Evolutionary conservation across 2,329 filamentous ascomycete genomes (phyloP).

Genomic region (Paecilomyces sp.): DNA sequence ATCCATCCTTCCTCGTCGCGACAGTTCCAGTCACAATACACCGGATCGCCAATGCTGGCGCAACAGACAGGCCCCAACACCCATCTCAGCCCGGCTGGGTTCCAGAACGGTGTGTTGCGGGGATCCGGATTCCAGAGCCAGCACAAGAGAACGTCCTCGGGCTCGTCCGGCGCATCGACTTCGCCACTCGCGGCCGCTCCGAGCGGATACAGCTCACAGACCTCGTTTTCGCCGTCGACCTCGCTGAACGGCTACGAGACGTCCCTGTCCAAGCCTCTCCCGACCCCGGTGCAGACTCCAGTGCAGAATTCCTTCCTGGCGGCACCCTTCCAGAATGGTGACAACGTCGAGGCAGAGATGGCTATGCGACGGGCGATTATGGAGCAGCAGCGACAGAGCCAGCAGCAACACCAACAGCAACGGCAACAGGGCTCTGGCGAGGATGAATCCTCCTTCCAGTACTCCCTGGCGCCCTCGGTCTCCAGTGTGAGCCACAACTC

Average conservation of each 20-base stretch:
- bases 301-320: conserved; percentile 45
- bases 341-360: conserved; percentile 45
- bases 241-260: conserved; percentile 30
- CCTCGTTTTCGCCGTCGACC: conserved; percentile 31
- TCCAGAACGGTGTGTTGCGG: conserved; percentile 19
- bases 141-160: conserved; percentile 36
- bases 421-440: conserved; percentile 36
- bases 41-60: conserved; percentile 29
- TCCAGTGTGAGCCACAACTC: conserved; percentile 56
- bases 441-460: conserved; percentile 45
- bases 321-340: conserved; percentile 37
- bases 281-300: conserved; percentile 50
- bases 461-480: conserved; percentile 50
- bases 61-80: conserved; percentile 29
- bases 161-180: conserved; percentile 33
- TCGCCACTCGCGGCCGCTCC: conserved; percentile 33
- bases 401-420: conserved; percentile 20
- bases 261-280: conserved; percentile 45
- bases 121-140: conserved; percentile 11
- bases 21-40: conserved; percentile 20
- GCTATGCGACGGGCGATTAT: conserved; percentile 54
- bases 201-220: conserved; percentile 16
- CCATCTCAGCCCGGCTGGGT: conserved; percentile 27
- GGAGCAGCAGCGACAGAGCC: conserved; percentile 34
- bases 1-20: conserved; percentile 25